These are phyloP conservation scores for Pseudopithomyces maydicus DNA, from an alignment of 2,329 filamentous ascomycete species.

Conservation along the genomic window DNA sequence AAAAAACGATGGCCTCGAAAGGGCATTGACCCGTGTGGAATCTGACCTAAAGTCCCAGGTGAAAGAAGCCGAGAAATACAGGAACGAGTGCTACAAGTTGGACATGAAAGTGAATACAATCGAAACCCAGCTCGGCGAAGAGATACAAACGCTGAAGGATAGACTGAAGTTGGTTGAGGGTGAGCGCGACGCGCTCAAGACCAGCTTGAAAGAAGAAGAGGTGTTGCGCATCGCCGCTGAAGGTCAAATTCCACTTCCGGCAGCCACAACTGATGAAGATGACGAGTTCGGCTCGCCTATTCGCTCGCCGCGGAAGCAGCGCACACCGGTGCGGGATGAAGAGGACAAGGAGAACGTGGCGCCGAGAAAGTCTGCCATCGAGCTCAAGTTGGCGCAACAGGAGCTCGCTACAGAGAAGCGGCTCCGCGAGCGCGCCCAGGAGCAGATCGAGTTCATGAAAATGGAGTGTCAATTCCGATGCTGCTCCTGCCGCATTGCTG, in stretches of 20 bases:
- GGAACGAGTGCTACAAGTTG: slow-evolving; percentile 51
- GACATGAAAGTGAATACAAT: slow-evolving; percentile 62
- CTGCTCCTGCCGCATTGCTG: slow-evolving; percentile 62
- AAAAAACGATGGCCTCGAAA: slow-evolving; percentile 36
- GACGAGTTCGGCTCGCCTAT: slow-evolving; percentile 68
- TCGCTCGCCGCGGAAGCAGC: slow-evolving; percentile 54
- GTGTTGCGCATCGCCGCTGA: slow-evolving; percentile 74
- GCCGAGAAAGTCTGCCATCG: slow-evolving; percentile 50
- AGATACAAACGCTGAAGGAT: slow-evolving; percentile 68
- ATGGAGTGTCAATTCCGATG: slow-evolving; percentile 73
- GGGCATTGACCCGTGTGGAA: slow-evolving; percentile 28
- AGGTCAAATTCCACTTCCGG: slow-evolving; percentile 69
- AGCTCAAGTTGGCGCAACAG: slow-evolving; percentile 55
- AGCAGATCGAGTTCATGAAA: slow-evolving; percentile 76
- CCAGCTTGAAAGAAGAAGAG: slow-evolving; percentile 73
- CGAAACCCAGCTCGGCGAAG: slow-evolving; percentile 67
- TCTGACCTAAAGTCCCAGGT: slow-evolving; percentile 41
- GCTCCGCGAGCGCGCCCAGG: slow-evolving; percentile 70
- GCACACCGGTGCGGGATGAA: slow-evolving; percentile 49
- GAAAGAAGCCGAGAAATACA: slow-evolving; percentile 40
- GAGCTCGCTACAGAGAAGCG: slow-evolving; percentile 59
- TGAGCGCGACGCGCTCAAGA: slow-evolving; percentile 76
- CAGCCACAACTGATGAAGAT: slow-evolving; percentile 54
- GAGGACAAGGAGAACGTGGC: slow-evolving; percentile 55
- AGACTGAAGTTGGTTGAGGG: slow-evolving; percentile 70